phyloP scores from a whole-genome alignment of 306 rosid genomes.

The Vachellia pachyceras region DNA sequence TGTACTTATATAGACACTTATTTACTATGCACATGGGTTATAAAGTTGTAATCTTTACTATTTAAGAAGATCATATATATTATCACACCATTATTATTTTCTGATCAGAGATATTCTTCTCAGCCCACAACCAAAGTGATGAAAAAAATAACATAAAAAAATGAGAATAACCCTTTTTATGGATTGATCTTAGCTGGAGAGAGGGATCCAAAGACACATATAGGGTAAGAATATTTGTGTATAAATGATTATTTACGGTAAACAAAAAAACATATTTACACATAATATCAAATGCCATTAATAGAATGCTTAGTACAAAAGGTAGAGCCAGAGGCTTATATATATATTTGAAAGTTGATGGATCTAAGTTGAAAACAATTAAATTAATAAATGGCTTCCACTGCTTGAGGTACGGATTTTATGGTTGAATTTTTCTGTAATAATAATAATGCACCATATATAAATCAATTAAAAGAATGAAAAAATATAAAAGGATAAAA shows the following conservation, averaged over 20 bases:
- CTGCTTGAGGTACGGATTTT: neutral
- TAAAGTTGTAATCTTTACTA: constrained; percentile 38
- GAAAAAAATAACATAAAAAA: neutral
- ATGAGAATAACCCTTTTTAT: constrained; percentile 6
- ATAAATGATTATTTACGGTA: neutral
- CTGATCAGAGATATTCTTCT: neutral
- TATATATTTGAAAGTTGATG: neutral
- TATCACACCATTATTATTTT: constrained; percentile 2
- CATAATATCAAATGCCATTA: constrained; percentile 14
- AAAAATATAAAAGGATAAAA: too few relatives aligned
- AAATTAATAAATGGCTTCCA: constrained; percentile 1
- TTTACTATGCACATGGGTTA: constrained; percentile 38
- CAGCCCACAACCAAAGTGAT: neutral
- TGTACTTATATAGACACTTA: neutral
- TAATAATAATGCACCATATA: neutral
- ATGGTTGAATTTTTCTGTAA: neutral
- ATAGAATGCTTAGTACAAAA: constrained; percentile 21
- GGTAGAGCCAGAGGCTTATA: neutral
- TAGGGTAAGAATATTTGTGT: neutral
- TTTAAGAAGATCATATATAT: constrained; percentile 37
- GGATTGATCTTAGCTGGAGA: constrained; percentile 8
- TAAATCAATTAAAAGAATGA: too few relatives aligned
- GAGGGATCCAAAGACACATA: constrained; percentile 23
- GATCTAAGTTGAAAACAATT: neutral
- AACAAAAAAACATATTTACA: neutral